Conservation (phyloP, 2,329 filamentous ascomycete genomes). For the Sclerotinia borealis region DNA sequence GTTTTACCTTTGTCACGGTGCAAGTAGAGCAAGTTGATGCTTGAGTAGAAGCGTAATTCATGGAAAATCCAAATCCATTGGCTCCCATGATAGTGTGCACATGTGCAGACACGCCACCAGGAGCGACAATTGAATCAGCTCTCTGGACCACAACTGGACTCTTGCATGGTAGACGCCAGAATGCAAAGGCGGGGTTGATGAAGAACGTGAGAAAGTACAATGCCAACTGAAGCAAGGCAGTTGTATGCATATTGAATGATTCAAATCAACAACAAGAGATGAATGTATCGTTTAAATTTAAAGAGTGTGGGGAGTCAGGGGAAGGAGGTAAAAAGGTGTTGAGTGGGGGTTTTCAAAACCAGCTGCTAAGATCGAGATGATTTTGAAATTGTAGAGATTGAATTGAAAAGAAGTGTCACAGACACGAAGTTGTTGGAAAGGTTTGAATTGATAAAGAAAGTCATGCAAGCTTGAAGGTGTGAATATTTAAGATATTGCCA, state of each 20-base stretch:
- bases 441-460: not conserved
- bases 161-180: slow-evolving; percentile 41
- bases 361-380: not conserved
- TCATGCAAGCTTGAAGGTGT: not conserved
- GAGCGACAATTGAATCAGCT: slow-evolving; percentile 53
- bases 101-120: slow-evolving; percentile 48
- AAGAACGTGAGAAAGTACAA: slow-evolving; percentile 4
- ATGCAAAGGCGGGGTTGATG: slow-evolving; percentile 33
- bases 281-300: not conserved
- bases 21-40: slow-evolving; percentile 57
- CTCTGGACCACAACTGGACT: slow-evolving; percentile 41
- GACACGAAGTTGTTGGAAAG: not conserved
- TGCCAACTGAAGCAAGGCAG: not conserved
- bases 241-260: not conserved
- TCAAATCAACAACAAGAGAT: not conserved
- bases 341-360: too few relatives aligned
- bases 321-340: too few relatives aligned
- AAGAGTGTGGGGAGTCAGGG: too few relatives aligned
- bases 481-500: not conserved
- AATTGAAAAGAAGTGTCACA: not conserved
- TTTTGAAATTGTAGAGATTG: not conserved
- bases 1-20: slow-evolving; percentile 43
- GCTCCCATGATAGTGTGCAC: slow-evolving; percentile 58
- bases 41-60: slow-evolving; percentile 47
- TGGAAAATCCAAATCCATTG: slow-evolving; percentile 50